phyloP scores from a whole-genome alignment of 1,284 basidiomycete genomes.

The Phellopilus nigrolimitatus region DNA sequence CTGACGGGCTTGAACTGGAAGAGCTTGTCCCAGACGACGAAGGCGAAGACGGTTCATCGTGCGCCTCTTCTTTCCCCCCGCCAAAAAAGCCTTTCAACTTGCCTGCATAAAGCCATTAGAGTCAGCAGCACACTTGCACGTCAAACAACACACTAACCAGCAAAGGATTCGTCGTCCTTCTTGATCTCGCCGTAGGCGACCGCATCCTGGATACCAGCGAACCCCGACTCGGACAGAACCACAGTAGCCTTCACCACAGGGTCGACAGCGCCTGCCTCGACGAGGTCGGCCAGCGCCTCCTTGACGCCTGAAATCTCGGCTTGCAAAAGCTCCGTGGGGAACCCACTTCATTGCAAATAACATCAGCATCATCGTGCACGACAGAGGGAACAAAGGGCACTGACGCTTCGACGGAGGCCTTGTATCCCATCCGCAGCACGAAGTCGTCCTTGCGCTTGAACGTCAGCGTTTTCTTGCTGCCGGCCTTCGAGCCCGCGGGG shows the following conservation, averaged over 20 bases:
- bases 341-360: constrained; percentile 39
- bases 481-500: constrained; percentile 66
- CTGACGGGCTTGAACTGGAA: constrained; percentile 5
- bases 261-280: constrained; percentile 63
- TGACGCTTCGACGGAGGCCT: constrained; percentile 52
- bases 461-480: constrained; percentile 78
- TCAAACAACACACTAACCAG: constrained; percentile 43
- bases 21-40: constrained; percentile 22
- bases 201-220: constrained; percentile 73
- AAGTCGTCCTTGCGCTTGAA: constrained; percentile 82
- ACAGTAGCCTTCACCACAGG: constrained; percentile 80
- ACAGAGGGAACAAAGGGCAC: constrained; percentile 26
- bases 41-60: constrained; percentile 31
- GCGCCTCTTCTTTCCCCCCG: constrained; percentile 32
- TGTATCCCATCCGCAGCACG: constrained; percentile 67
- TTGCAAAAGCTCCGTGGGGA: constrained; percentile 65
- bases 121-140: too few species aligned
- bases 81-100: constrained; percentile 86
- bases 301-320: constrained; percentile 63
- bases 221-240: constrained; percentile 77
- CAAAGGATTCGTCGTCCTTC: constrained; percentile 59
- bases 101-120: constrained; percentile 38
- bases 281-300: constrained; percentile 71
- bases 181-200: constrained; percentile 71
- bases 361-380: constrained; percentile 1